phyloP scores from a whole-genome alignment of 768 basidiomycete genomes.

The Dacryopinax primogenitus region DNA sequence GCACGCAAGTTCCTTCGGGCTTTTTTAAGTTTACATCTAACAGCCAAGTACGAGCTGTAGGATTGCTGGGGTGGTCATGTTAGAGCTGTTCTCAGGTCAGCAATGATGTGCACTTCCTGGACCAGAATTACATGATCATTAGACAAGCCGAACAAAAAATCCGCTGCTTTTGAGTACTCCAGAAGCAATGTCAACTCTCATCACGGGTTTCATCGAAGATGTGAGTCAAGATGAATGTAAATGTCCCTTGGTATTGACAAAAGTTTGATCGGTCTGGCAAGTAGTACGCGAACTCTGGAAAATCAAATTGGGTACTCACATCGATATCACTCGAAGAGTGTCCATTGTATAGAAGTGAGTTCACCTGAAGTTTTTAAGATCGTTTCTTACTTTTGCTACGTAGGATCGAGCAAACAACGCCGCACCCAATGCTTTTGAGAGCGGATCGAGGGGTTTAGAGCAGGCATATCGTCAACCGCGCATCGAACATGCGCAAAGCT shows the following conservation, averaged over 20 bases:
- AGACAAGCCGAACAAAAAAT: conserved; percentile 37
- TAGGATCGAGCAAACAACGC: conserved; percentile 69
- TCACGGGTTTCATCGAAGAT: conserved; percentile 52
- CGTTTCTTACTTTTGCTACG: too few species aligned
- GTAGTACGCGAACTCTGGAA: conserved; percentile 43
- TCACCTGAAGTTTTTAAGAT: too few species aligned
- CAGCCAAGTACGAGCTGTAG: conserved; percentile 56
- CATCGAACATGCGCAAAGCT: conserved; percentile 88
- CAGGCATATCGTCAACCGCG: conserved; percentile 41
- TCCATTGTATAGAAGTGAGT: conserved; percentile 61
- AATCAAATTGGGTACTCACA: background rate
- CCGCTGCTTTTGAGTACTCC: conserved; percentile 53
- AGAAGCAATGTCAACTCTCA: conserved; percentile 40
- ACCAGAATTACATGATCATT: background rate
- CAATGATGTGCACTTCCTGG: too few species aligned
- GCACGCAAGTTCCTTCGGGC: conserved; percentile 26
- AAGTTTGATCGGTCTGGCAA: conserved; percentile 47
- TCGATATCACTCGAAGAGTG: conserved; percentile 46
- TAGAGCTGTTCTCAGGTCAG: conserved; percentile 55
- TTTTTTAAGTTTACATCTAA: conserved; percentile 12
- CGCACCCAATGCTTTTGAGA: conserved; percentile 72
- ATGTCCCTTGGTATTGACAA: background rate
- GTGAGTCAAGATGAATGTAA: conserved; percentile 16
- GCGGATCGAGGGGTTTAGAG: conserved; percentile 30
- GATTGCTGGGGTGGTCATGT: conserved; percentile 86